A percentile compares a stretch with the other conserved stretches of the same genome.
These are phyloP conservation scores for Vicia villosa DNA, from an alignment of 306 rosid genomes.

Conservation along the genomic window DNA sequence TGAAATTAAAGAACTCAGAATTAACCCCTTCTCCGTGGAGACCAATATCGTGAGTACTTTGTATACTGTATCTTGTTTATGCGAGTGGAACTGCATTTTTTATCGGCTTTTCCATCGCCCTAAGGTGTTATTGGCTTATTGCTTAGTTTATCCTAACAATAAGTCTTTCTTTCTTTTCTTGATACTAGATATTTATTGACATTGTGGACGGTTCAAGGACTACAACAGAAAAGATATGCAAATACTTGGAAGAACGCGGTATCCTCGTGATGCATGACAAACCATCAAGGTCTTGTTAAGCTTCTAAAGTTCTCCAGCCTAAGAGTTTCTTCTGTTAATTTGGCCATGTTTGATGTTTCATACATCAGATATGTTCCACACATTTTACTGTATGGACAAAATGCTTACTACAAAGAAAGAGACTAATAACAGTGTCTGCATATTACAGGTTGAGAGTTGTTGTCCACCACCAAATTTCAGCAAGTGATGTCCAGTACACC, in stretches of 20 bases:
- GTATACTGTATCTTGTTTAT: neutral
- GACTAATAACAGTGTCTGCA: neutral
- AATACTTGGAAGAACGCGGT: slow-evolving; percentile 63
- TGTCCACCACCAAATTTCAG: slow-evolving; percentile 82
- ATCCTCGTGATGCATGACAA: slow-evolving; percentile 54
- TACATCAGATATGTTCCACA: neutral
- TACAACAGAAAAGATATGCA: slow-evolving; percentile 54
- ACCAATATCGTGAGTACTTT: slow-evolving; percentile 80
- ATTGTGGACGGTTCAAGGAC: slow-evolving; percentile 54
- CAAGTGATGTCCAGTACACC: slow-evolving; percentile 68
- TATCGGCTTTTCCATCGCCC: neutral
- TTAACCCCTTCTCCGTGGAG: slow-evolving; percentile 58
- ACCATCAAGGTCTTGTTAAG: slow-evolving; percentile 61
- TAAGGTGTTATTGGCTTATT: slow-evolving; percentile 6
- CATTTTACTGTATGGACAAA: neutral
- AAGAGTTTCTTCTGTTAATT: neutral
- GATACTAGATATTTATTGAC: slow-evolving; percentile 58
- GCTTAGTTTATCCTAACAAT: slow-evolving; percentile 20
- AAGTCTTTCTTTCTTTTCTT: slow-evolving; percentile 3
- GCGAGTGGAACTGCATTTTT: slow-evolving; percentile 9
- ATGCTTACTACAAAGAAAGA: slow-evolving; percentile 21
- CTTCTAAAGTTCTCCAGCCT: slow-evolving; percentile 15
- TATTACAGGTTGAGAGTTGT: slow-evolving; percentile 84
- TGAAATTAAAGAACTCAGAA: slow-evolving; percentile 59
- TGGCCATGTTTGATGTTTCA: neutral